Evolutionary conservation across 2,329 filamentous ascomycete genomes (phyloP).

Genomic region (Purpureocillium takamizusanense): DNA sequence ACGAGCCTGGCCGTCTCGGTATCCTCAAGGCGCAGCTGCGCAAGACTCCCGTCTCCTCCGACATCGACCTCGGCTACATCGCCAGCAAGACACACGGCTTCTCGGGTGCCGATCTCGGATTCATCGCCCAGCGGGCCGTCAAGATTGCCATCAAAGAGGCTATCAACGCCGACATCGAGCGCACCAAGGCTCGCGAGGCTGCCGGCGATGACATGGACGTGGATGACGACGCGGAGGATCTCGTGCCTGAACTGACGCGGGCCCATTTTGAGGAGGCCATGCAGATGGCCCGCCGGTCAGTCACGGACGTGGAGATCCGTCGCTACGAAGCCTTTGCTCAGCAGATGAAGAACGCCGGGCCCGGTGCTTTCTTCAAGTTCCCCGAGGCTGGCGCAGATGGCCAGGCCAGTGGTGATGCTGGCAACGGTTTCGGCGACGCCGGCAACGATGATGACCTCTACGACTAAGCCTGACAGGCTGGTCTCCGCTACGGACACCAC

Average conservation of each 20-base stretch:
- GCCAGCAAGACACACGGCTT: conserved; percentile 97
- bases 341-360: conserved; percentile 97
- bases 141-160: conserved; percentile 99
- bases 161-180: conserved; percentile 81
- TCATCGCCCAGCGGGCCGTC: conserved; percentile 96
- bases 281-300: conserved; percentile 85
- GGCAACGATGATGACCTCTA: conserved; percentile 97
- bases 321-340: conserved; percentile 97
- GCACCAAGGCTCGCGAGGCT: conserved; percentile 80
- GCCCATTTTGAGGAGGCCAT: conserved; percentile 98
- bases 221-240: conserved; percentile 72
- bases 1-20: conserved; percentile 78
- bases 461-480: conserved; percentile 53
- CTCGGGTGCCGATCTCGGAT: conserved; percentile 98
- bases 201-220: conserved; percentile 67
- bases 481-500: conserved; percentile 11
- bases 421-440: conserved; percentile 67
- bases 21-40: conserved; percentile 95
- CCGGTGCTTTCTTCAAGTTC: conserved; percentile 98
- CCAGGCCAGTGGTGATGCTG: conserved; percentile 48
- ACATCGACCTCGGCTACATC: conserved; percentile 86
- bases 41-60: conserved; percentile 85
- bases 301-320: conserved; percentile 93
- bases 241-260: conserved; percentile 91
- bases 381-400: conserved; percentile 61